Evolutionary conservation across 768 basidiomycete species (phyloP).

Genomic region (Mycena leptocephala): DNA sequence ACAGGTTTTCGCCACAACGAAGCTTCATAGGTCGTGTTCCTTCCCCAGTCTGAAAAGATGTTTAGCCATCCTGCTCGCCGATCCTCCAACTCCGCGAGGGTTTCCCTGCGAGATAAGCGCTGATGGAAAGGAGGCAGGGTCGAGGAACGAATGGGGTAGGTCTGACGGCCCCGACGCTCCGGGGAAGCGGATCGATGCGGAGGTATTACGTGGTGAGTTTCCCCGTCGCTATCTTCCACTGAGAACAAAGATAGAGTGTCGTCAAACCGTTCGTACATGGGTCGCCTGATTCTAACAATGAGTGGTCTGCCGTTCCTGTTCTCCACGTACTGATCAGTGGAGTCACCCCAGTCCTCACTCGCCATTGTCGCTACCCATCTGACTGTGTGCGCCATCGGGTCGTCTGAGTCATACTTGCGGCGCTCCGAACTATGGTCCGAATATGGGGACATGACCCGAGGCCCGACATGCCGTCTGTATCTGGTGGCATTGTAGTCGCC

Average conservation of each 20-base stretch:
- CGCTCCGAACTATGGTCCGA: slow-evolving; percentile 19
- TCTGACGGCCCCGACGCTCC: background rate
- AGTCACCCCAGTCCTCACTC: background rate
- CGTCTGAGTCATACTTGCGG: background rate
- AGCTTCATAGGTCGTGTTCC: background rate
- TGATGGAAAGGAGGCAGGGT: background rate
- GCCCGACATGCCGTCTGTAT: background rate
- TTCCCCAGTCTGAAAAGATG: background rate
- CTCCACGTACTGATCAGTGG: too few relatives aligned
- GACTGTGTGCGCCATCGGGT: background rate
- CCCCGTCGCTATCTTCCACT: background rate
- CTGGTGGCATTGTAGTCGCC: background rate
- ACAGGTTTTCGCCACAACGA: background rate
- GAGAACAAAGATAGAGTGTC: too few relatives aligned
- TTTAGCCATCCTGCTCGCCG: background rate
- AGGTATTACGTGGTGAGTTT: too few relatives aligned
- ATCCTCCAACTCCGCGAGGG: background rate
- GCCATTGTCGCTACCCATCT: background rate
- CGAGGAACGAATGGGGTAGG: background rate
- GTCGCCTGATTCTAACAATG: too few relatives aligned
- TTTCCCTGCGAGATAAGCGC: background rate
- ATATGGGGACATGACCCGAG: background rate
- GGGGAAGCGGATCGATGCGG: background rate
- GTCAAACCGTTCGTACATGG: background rate
- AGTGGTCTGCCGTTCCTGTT: too few relatives aligned